Evolutionary conservation across 2,329 filamentous ascomycete genomes (phyloP), one percentile per base, ranked within the genome.

Genomic region (Colletotrichum tanaceti): DNA sequence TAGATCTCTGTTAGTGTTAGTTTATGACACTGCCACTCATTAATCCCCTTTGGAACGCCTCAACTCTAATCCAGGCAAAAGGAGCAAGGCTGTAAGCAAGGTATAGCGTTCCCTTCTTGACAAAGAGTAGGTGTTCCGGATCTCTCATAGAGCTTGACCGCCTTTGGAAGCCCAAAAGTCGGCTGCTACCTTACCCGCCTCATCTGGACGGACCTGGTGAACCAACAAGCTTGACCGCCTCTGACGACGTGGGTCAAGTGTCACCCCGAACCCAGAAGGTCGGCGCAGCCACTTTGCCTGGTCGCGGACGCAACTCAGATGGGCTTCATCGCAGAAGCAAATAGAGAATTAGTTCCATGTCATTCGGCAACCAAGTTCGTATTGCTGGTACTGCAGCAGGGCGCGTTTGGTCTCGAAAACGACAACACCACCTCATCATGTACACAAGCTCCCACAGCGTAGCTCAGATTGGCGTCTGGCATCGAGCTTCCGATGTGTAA

Each of bases 61-160:
- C 32, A 41, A 54, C 39, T 22, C 4, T 43, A 49, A 18, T 41
- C 13, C 46, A 63, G n/a, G n/a, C n/a, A n/a, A n/a, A 64, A 53
- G 65, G 53, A 64, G 53, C 65, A 46, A 58, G 32, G 60, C 65
- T 53, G 53, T 39, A 63, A 32, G 28, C 28, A 32, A 32, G n/a
- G 28, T 38, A 53, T 16, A 4, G 32, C 7, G 22, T 32, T 50
- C 41, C 50, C 5, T 10, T 11, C n/a, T 46, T 10, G n/a, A 11
- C 16, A 32, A 14, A n/a, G 39, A 41, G 28, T 58, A 41, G 44
- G 22, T 28, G 6, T 20, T 52, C 14, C 16, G 14, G 18, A 43
- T 18, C 44, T 10, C 35, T 41, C 22, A 39, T 9, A 20, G 14
- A 20, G 5, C 47, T 28, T 47, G n/a, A 43, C 11, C 57, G 47